Base-by-base conservation (phyloP, 257 asterid species). In the Salvia hispanica region DNA sequence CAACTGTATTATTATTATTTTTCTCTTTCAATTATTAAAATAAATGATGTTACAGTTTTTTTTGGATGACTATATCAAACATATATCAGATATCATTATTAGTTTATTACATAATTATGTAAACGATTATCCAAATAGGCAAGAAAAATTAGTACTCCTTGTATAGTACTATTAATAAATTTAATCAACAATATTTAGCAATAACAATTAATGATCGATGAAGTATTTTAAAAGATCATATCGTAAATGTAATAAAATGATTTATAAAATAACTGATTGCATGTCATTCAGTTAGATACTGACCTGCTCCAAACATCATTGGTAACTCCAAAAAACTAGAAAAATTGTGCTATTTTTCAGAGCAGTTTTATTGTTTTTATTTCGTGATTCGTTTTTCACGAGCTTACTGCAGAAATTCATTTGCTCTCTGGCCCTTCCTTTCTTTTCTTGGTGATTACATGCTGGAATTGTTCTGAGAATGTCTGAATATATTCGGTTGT, bases 241-340 rank as follows among this genome's bases (percentile, higher is more conserved):
- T 25, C 31, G 31, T 25, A 25, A 25, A 25, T 2, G 31, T 25
- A 25, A 25, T 25, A 25, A 25, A 25, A 25, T 25, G 31, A 0
- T 25, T 25, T 25, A 25, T 14, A 0, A 15, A 15, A 50, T 4
- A n/a, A 44, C 9, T 45, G 15, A 31, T 42, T 52, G 31, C 55
- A 54, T 67, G 18, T 18, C 59, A 39, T 66, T 73, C 69, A 66
- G 77, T 63, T 10, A 9, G 6, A 50, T 28, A 4, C n/a, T 25
- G 31, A 25, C 31, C 31, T 2, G 31, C 31, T 25, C 31, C 31
- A 25, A 25, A 25, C 31, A 25, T 69, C 53, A 58, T 75, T 70
- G 73, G 76, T 50, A 70, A 58, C 69, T 75, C 79, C 79, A 40
- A 58, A 70, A 62, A 62, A 25, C 59, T 62, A 62, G 50, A 62